Conservation (phyloP, 805 yeast genomes). For the Starmerella sp. region DNA sequence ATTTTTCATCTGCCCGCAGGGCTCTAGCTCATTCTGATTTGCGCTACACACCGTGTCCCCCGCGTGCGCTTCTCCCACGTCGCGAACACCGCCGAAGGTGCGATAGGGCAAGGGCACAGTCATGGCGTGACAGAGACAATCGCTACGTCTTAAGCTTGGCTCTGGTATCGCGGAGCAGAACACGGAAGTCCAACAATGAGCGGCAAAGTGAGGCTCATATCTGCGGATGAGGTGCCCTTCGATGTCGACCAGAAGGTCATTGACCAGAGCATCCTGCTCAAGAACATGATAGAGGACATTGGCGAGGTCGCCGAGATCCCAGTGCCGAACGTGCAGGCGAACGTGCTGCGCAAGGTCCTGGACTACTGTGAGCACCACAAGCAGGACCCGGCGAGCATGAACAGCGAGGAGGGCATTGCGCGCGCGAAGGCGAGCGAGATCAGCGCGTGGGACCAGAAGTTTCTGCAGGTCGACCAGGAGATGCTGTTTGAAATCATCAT, state of each 20-base stretch:
- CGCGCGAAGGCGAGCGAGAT: slow-evolving; percentile 80
- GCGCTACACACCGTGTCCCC: too few relatives aligned
- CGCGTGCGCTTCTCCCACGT: too few relatives aligned
- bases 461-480: slow-evolving; percentile 77
- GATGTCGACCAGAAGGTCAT: slow-evolving; percentile 49
- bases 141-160: too few relatives aligned
- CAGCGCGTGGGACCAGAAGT: slow-evolving; percentile 91
- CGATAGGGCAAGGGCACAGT: too few relatives aligned
- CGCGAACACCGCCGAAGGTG: too few relatives aligned
- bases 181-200: neutral
- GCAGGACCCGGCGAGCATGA: slow-evolving; percentile 53
- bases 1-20: too few relatives aligned
- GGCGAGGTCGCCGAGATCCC: slow-evolving; percentile 64
- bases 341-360: slow-evolving; percentile 73
- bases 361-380: slow-evolving; percentile 96
- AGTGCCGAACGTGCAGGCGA: slow-evolving; percentile 60
- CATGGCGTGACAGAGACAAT: too few relatives aligned
- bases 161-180: neutral
- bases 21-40: too few relatives aligned
- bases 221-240: slow-evolving; percentile 23
- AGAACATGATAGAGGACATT: slow-evolving; percentile 72
- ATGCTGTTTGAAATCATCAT: slow-evolving; percentile 39
- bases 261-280: slow-evolving; percentile 72
- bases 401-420: slow-evolving; percentile 43
- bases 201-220: slow-evolving; percentile 15